Evolutionary conservation across 2,329 filamentous ascomycete genomes (phyloP).

Genomic region (Pseudocercospora eumusae): DNA sequence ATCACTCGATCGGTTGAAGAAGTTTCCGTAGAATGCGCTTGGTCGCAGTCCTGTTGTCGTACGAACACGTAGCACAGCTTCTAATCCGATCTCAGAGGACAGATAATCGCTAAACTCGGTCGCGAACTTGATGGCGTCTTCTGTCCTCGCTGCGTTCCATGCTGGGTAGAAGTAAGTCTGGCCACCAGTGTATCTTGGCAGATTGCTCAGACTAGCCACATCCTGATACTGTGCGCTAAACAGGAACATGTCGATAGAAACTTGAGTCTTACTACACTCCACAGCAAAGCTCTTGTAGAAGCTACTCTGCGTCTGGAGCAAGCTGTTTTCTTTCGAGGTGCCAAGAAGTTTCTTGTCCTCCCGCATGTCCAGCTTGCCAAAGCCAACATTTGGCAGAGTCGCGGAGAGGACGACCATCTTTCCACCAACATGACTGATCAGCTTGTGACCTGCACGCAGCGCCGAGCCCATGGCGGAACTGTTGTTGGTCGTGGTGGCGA

Average conservation of each 20-base stretch:
- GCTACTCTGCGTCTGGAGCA: constrained; percentile 88
- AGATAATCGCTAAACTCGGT: constrained; percentile 95
- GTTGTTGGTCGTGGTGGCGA: constrained; percentile 86
- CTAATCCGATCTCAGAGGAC: constrained; percentile 93
- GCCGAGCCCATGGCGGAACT: constrained; percentile 95
- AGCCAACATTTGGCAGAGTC: constrained; percentile 84
- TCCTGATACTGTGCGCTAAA: constrained; percentile 97
- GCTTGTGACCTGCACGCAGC: constrained; percentile 87
- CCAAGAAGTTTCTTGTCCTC: constrained; percentile 96
- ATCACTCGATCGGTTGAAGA: constrained; percentile 97
- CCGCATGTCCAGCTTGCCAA: constrained; percentile 86
- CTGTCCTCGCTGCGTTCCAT: constrained; percentile 90
- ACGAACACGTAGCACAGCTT: constrained; percentile 91
- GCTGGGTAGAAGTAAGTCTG: constrained; percentile 99
- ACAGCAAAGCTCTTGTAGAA: constrained; percentile 99
- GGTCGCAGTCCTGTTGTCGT: constrained; percentile 93
- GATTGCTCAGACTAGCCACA: constrained; percentile 91
- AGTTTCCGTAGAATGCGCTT: constrained; percentile 98
- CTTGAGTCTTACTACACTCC: constrained; percentile 97
- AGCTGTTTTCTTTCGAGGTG: constrained; percentile 83
- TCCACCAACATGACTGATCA: constrained; percentile 90
- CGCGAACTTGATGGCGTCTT: constrained; percentile 97
- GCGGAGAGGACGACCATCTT: constrained; percentile 92
- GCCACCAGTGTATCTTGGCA: constrained; percentile 93
- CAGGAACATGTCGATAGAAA: constrained; percentile 97